Base-by-base conservation (phyloP, 2,329 filamentous ascomycete species). In the Periconia sp. region DNA sequence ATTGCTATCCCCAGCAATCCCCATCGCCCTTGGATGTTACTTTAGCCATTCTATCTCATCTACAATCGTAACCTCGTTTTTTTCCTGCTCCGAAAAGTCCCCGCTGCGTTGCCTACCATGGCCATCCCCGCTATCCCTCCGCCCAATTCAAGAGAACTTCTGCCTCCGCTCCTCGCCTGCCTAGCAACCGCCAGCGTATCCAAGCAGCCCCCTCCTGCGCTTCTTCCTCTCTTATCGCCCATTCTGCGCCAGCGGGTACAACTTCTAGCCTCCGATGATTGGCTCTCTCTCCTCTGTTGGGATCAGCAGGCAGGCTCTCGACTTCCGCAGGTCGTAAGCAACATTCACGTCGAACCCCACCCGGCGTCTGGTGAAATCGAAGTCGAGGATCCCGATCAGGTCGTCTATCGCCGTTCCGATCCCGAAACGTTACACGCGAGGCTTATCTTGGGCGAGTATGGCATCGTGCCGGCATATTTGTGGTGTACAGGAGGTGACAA, bases 311-410 rank as follows among this genome's bases (percentile, higher is more conserved):
- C 82, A 42, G 84, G 81, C 2, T 77, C 81, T 31, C 82, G 79
- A 59, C 79, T 93, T 17, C 78, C 81, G n/a, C 77, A 83, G 53
- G 76, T 88, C 14, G 85, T 85, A 31, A 81, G 82, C 61, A 81
- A 82, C 52, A 83, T 89, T 49, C 76, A 81, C 44, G 77, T 93
- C 31, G 88, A 92, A 70, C 88, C 89, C n/a, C 90, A 94, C 65
- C 90, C 90, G 2, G 85, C 88, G 5, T 91, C 88, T 2, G 90
- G 89, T 50, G 89, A 92, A 71, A 83, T 93, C 50, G 90, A 93
- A 74, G 74, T 92, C 18, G 86, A 90, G 52, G 87, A 91, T 52
- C 81, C 84, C 8, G 79, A 84, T 54, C 79, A 81, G 27, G 77
- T 84, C 33, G 80, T 82, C 49, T 93, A 87, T 74, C 79, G 84